Evolutionary conservation across 2,329 filamentous ascomycete genomes (phyloP).

Genomic region (Curvularia lunata): DNA sequence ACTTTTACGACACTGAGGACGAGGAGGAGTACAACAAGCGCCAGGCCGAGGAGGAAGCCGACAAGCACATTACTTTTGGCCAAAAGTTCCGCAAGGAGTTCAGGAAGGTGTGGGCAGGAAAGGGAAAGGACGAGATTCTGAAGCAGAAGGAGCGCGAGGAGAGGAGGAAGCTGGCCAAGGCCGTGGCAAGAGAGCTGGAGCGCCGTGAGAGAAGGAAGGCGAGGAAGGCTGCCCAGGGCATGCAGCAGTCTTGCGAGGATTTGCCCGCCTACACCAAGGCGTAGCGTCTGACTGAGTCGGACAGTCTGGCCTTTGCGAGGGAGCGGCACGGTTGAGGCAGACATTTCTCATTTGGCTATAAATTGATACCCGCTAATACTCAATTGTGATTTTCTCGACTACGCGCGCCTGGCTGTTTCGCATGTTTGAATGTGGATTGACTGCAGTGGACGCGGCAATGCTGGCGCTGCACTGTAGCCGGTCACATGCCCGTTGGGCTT

Average conservation of each 20-base stretch:
- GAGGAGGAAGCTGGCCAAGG: constrained; percentile 41
- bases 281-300: constrained; percentile 5
- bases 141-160: constrained; percentile 43
- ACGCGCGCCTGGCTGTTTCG: too few species aligned
- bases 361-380: constrained; percentile 6
- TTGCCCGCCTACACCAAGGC: constrained; percentile 36
- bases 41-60: constrained; percentile 40
- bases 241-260: constrained; percentile 19
- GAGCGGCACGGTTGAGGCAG: background rate
- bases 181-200: constrained; percentile 39
- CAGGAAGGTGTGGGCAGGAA: constrained; percentile 38
- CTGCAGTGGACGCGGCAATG: too few species aligned
- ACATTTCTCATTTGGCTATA: constrained; percentile 5
- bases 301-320: background rate
- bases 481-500: too few species aligned
- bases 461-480: too few species aligned
- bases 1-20: constrained; percentile 42
- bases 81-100: constrained; percentile 44
- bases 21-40: constrained; percentile 37
- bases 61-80: constrained; percentile 35
- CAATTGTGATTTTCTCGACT: background rate
- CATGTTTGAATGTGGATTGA: too few species aligned
- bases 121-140: constrained; percentile 31
- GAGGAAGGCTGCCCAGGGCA: constrained; percentile 30
- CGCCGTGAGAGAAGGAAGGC: constrained; percentile 34